Base-by-base conservation (phyloP, 176 grass and related monocot genomes). In the Bromus sterilis region DNA sequence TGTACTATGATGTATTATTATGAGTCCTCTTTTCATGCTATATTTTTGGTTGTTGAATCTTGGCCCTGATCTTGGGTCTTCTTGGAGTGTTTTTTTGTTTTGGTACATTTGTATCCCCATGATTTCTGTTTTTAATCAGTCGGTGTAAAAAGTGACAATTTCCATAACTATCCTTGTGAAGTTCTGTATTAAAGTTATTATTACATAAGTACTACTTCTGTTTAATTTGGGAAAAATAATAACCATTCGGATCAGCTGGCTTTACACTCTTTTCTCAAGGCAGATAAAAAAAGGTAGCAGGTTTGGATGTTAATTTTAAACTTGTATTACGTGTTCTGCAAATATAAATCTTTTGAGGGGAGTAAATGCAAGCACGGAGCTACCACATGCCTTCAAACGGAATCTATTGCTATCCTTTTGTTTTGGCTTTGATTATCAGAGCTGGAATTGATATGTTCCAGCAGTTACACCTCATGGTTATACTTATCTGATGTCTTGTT, bases 41-140 rank as follows among this genome's bases (percentile, higher is more conserved):
- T 83, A 73, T 83, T 77, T 82, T 60, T 34, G 0, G 74, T 78
- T 86, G 78, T 48, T 51, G 41, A 56, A 67, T 86, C 73, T 83
- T 40, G 60, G 46, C 14, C 57, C 7, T 26, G 74, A 78, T 74
- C 74, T 82, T 51, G 66, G 9, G 32, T 78, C 83, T 82, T 78
- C 16, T 79, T 36, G 61, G 30, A 78, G 82, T 90, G 74, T 79
- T n/a, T 20, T 73, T 32, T 85, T 37, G 18, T 82, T 90, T 86
- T 90, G 21, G 48, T 53, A 75, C 74, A 77, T 66, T 58, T 78
- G 32, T 68, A 82, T 68, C 79, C 83, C 60, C 46, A 14, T 18
- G 18, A 73, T n/a, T 26, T 62, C 6, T 43, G 23, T 78, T 82
- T 78, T 77, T 74, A 10, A 21, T 25, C 23, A 14, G 20, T 40